Percentiles rank a stretch among this genome's conserved stretches.
Conservation (phyloP, 2,329 filamentous ascomycete genomes). For the Rosellinia necatrix region DNA sequence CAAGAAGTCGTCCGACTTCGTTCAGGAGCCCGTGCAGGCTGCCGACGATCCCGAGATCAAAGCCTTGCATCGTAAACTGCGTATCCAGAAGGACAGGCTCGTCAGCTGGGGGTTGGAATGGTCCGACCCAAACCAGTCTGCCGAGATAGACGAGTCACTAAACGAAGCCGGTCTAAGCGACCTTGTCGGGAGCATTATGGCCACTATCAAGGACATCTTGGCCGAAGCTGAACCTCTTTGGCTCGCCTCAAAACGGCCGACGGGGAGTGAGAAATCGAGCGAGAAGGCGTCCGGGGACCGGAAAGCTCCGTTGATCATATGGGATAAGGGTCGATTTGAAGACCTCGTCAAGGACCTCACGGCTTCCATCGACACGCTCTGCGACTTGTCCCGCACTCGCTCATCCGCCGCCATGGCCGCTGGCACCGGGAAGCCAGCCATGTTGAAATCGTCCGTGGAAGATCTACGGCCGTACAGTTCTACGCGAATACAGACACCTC, state of each 20-base stretch:
- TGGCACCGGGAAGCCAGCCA: constrained; percentile 43
- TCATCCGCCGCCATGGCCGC: constrained; percentile 49
- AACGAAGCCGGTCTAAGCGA: constrained; percentile 77
- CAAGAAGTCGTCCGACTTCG: constrained; percentile 76
- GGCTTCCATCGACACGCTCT: constrained; percentile 77
- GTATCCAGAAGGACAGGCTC: constrained; percentile 79
- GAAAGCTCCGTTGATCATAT: constrained; percentile 62
- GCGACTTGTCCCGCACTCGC: constrained; percentile 73
- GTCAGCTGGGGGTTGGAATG: constrained; percentile 82
- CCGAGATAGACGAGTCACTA: constrained; percentile 72
- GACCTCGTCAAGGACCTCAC: constrained; percentile 76
- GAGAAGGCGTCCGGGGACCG: constrained; percentile 50
- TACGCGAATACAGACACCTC: constrained; percentile 64
- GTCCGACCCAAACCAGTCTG: constrained; percentile 72
- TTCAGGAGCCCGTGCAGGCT: constrained; percentile 67
- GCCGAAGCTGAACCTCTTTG: constrained; percentile 77
- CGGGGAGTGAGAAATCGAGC: constrained; percentile 45
- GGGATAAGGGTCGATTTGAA: constrained; percentile 75
- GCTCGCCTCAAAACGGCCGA: constrained; percentile 59
- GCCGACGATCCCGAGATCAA: constrained; percentile 71
- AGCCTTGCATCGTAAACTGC: constrained; percentile 73
- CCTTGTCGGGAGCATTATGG: constrained; percentile 77
- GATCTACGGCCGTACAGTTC: constrained; percentile 61
- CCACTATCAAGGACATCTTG: constrained; percentile 78
- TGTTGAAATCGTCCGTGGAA: constrained; percentile 46